Evolutionary conservation across 139 green algal species (phyloP), one percentile per base, ranked within the genome.

Genomic region (Coccomyxa sp.): DNA sequence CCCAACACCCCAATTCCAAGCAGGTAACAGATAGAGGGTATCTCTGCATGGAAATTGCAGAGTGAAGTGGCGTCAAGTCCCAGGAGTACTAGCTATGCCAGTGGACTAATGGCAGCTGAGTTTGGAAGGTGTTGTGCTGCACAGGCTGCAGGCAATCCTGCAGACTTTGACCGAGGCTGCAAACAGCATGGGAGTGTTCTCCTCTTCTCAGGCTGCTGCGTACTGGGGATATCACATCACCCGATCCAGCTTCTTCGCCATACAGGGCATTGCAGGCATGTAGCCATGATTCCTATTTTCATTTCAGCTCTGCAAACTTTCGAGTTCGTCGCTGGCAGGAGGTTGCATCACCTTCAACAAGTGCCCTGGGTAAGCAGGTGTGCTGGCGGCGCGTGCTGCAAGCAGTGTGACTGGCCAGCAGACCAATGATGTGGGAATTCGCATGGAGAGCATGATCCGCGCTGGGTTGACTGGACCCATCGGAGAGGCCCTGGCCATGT

Each of bases 161-260:
- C 27, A 63, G 57, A 67, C 13, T 3, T 0, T 86, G 66, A 58
- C 15, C 13, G 60, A 76, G n/a, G 78, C 76, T 15, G 83, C 51
- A 4, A 74, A 68, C 28, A 77, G 83, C 51, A 88, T 83, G 17
- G 63, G 83, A 27, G 45, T 85, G 13, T 87, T 87, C 28, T 25
- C 74, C 17, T 87, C 89, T 58, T 60, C 85, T 27, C 74, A 85
- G 78, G 74, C 88, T 13, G 84, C 86, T 0, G 85, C 89, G 17
- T 96, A 96, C 87, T 96, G 92, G 92, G 80, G 85, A 7, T 97
- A 97, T 83, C 94, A 97, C 82, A 51, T 92, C 1, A 80, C 83
- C 11, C 87, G 94, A 45, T 89, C 81, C 16, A 77, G 81, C 21
- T 97, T 96, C 84, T 96, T 97, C 85, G 45, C 89, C 12, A 27